Conservation (phyloP, 179 eudicot genomes). For the Nepenthes alata region DNA sequence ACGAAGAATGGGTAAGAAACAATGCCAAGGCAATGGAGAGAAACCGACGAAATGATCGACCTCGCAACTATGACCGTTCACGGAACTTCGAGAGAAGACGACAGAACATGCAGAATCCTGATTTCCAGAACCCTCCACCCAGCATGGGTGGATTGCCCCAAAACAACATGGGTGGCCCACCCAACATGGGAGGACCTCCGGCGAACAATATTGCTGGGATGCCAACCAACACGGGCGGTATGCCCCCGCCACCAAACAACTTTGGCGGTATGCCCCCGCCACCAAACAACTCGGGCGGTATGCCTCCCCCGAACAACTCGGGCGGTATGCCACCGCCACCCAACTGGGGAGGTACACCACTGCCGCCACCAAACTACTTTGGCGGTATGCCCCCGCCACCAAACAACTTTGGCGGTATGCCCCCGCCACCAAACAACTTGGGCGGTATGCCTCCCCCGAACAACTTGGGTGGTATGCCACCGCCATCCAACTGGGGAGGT, state of each 20-base stretch:
- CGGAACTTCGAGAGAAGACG: conserved; percentile 73
- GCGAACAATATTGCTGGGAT: conserved; percentile 1
- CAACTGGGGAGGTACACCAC: conserved; percentile 9
- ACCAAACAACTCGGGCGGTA: conserved; percentile 8
- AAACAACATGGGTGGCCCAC: neutral
- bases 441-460: conserved; percentile 18
- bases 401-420: conserved; percentile 20
- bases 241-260: conserved; percentile 6
- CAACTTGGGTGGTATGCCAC: conserved; percentile 22
- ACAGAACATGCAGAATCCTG: conserved; percentile 29
- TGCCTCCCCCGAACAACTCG: conserved; percentile 14
- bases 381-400: conserved; percentile 12
- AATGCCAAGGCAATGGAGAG: conserved; percentile 75
- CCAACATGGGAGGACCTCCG: conserved; percentile 14
- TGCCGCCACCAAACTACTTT: neutral
- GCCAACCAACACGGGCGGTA: conserved; percentile 10
- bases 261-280: conserved; percentile 5
- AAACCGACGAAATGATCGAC: conserved; percentile 76
- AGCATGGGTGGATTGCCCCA: conserved; percentile 6
- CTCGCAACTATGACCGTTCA: conserved; percentile 73
- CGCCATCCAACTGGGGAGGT: conserved; percentile 11
- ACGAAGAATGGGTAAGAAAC: conserved; percentile 93
- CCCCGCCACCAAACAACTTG: conserved; percentile 18
- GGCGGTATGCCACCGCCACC: conserved; percentile 21
- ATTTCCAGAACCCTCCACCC: conserved; percentile 2